Conservation (phyloP, 306 rosid species). For the Psophocarpus tetragonolobus region DNA sequence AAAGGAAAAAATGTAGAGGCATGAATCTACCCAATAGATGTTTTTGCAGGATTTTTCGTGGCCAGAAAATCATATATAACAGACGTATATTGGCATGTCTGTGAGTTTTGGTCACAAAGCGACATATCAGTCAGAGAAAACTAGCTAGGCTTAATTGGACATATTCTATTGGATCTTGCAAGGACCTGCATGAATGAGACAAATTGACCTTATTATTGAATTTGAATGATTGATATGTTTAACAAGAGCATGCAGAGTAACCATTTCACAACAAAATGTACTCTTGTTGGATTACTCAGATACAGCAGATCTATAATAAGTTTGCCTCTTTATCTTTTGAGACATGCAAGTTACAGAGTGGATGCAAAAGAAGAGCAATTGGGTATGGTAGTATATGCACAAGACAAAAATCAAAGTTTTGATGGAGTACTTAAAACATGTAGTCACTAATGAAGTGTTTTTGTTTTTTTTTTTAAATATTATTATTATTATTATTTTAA, state of each 20-base stretch:
- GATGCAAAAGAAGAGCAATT: too few species aligned
- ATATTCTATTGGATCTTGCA: slow-evolving; percentile 25
- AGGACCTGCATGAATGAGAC: neutral
- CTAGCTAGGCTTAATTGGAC: neutral
- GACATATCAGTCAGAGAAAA: slow-evolving; percentile 3
- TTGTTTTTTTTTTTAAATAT: neutral
- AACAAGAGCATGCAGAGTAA: neutral
- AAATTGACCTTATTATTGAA: neutral
- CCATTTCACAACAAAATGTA: neutral
- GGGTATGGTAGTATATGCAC: neutral
- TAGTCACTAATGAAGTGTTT: too few species aligned
- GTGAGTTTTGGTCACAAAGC: neutral
- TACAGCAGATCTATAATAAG: neutral
- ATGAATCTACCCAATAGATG: slow-evolving; percentile 21
- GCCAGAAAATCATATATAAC: neutral
- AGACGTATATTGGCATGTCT: neutral
- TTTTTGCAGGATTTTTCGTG: neutral
- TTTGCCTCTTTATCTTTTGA: neutral
- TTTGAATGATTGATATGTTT: neutral
- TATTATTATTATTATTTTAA: neutral
- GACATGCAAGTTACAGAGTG: too few species aligned
- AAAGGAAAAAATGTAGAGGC: neutral
- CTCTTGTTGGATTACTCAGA: neutral
- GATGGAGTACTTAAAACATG: too few species aligned
- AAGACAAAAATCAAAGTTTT: neutral